Evolutionary conservation across 768 basidiomycete species (phyloP), one percentile per base, ranked within the genome.

Genomic region (Tricholoma hemisulphureum): DNA sequence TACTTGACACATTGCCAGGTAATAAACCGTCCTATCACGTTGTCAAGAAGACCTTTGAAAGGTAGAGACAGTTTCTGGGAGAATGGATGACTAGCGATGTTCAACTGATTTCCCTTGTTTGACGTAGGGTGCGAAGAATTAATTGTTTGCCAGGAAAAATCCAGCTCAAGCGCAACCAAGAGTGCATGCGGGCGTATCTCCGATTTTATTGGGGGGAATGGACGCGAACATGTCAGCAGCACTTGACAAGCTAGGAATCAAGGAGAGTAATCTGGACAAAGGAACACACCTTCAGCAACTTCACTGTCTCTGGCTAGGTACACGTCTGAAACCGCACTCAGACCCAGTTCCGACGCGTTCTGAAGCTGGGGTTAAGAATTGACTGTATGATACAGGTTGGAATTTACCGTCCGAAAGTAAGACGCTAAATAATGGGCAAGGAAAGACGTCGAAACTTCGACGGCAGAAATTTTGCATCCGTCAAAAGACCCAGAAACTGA

Each of bases 1-100:
- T 63, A 87, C 88, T 77, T 82, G 48, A 86, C 81, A 32, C 90
- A 73, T 52, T 89, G 84, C 61, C 77, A 74, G 20, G 70, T 80
- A 32, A 83, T 75, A 61, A 88, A 85, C 48, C 82, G 83, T 34
- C 76, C 71, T 23, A 83, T 65, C 31, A 80, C 75, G 59, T 79
- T 77, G 55, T 84, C 78, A 56, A 89, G 75, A 35, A 83, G 69
- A 7, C 78, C 70, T 57, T 77, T 67, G 50, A 81, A 77, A 11
- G 89, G 84, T 10, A 88, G 77, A 54, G 84, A 78, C 18, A 86
- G 73, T 21, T 72, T 73, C n/a, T 70, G 63, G 21, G 83, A 75
- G 66, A 90, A 89, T 3, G 86, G 86, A 66, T 77, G 68, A 41
- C 69, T 67, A n/a, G 56, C 49, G 28, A 51, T 29, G 41, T 56